Evolutionary conservation across 2,329 filamentous ascomycete species (phyloP).

Genomic region (Aspergillus sp.): DNA sequence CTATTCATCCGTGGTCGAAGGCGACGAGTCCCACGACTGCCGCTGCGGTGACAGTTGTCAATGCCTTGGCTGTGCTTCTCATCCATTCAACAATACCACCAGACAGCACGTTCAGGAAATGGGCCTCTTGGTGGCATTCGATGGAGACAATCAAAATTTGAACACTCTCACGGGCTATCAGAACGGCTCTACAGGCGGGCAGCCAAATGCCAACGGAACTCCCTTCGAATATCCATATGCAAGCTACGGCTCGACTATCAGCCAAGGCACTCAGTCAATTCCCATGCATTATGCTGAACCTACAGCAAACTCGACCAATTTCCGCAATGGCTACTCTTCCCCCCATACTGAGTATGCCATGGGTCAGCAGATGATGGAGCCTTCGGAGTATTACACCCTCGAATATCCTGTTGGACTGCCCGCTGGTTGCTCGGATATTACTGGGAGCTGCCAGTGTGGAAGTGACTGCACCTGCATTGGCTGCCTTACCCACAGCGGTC

Average conservation of each 20-base stretch:
- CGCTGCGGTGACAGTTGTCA: conserved; percentile 45
- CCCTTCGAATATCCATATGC: conserved; percentile 19
- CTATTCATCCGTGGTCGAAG: conserved; percentile 9
- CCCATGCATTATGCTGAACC: conserved; percentile 21
- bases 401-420: conserved; percentile 40
- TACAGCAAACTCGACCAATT: conserved; percentile 10
- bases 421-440: conserved; percentile 45
- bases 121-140: conserved; percentile 40
- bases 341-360: conserved; percentile 22
- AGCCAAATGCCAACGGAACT: conserved; percentile 11
- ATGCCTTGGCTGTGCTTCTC: conserved; percentile 45
- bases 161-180: conserved; percentile 20
- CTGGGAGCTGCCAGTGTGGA: conserved; percentile 52
- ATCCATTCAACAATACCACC: conserved; percentile 47
- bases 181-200: conserved; percentile 17
- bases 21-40: conserved; percentile 34
- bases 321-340: conserved; percentile 24
- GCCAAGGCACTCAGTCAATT: conserved; percentile 13
- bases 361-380: conserved; percentile 36
- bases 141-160: conserved; percentile 24
- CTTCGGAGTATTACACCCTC: conserved; percentile 41
- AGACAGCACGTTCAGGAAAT: conserved; percentile 46
- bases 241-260: conserved; percentile 12
- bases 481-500: conserved; percentile 52
- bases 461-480: conserved; percentile 53